Conservation (phyloP, 129 eudicot genomes). For the Flaveria sonorensis region DNA sequence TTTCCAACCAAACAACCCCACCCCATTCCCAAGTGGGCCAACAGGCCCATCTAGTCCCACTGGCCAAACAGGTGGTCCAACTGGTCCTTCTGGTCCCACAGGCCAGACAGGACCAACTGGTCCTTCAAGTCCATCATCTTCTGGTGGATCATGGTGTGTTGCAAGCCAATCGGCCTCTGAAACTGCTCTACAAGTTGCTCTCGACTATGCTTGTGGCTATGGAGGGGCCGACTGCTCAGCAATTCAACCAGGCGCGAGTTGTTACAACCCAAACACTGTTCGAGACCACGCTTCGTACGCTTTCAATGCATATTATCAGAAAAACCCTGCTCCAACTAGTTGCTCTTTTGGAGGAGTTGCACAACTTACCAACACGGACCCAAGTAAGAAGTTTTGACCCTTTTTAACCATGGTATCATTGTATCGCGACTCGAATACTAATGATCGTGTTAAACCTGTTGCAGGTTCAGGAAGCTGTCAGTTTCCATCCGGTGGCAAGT, state of each 20-base stretch:
- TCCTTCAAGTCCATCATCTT: slow-evolving; percentile 40
- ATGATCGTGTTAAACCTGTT: slow-evolving; percentile 8
- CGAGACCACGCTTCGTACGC: slow-evolving; percentile 93
- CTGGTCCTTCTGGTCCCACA: slow-evolving; percentile 37
- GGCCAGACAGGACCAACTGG: slow-evolving; percentile 36
- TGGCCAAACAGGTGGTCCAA: slow-evolving; percentile 21
- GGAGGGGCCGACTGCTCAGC: slow-evolving; percentile 97
- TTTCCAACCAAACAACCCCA: slow-evolving; percentile 38
- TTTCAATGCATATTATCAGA: slow-evolving; percentile 87
- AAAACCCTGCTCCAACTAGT: slow-evolving; percentile 87
- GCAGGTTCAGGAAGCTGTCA: slow-evolving; percentile 75
- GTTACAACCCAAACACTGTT: slow-evolving; percentile 81
- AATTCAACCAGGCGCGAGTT: slow-evolving; percentile 68
- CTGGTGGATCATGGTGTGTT: slow-evolving; percentile 83
- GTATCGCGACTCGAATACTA: neutral
- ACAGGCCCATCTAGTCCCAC: slow-evolving; percentile 30
- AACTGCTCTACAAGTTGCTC: slow-evolving; percentile 82
- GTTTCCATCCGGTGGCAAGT: slow-evolving; percentile 44
- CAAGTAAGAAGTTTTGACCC: slow-evolving; percentile 57
- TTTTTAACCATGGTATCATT: neutral
- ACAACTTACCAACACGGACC: slow-evolving; percentile 72
- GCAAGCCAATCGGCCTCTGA: slow-evolving; percentile 81
- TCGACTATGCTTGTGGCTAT: slow-evolving; percentile 95
- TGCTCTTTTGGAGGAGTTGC: slow-evolving; percentile 94
- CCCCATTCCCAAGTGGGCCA: slow-evolving; percentile 38